A percentile compares a stretch with the other conserved stretches of the same genome.
These are phyloP conservation scores for Hawksworthiomyces lignivorus DNA, from an alignment of 2,329 filamentous ascomycete genomes.

Conservation along the genomic window DNA sequence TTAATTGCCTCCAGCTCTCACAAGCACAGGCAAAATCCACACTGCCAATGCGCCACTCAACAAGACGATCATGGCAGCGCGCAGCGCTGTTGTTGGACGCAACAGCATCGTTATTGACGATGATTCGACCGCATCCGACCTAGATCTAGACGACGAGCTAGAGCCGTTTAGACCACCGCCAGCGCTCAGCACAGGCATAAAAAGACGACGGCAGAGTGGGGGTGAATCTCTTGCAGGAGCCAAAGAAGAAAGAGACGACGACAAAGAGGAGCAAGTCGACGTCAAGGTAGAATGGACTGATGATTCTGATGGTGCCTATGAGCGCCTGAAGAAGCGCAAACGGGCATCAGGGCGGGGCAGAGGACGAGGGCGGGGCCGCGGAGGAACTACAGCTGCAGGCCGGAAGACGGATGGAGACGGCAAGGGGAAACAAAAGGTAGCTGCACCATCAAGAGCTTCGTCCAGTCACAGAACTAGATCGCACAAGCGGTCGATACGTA, in stretches of 20 bases:
- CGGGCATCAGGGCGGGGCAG: conserved; percentile 38
- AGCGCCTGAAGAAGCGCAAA: conserved; percentile 56
- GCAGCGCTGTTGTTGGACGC: background rate
- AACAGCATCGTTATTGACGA: conserved; percentile 9
- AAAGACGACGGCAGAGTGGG: conserved; percentile 3
- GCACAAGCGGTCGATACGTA: background rate
- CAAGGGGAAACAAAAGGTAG: background rate
- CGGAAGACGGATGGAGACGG: conserved; percentile 33
- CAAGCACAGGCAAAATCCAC: too few species aligned
- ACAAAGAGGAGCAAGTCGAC: conserved; percentile 23
- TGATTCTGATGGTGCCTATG: conserved; percentile 53
- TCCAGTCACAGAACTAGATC: too few species aligned
- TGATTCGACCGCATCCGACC: conserved; percentile 7
- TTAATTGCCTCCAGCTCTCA: too few species aligned
- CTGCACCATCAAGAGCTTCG: too few species aligned
- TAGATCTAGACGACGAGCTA: background rate
- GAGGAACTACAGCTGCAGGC: conserved; percentile 23
- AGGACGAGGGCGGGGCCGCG: background rate
- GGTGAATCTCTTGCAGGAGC: too few species aligned
- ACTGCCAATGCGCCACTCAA: too few species aligned
- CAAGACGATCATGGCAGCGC: conserved; percentile 11
- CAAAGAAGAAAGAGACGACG: conserved; percentile 28
- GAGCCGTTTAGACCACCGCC: conserved; percentile 3
- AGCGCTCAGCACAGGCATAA: conserved; percentile 1
- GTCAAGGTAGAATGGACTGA: conserved; percentile 40